Evolutionary conservation across 2,329 filamentous ascomycete species (phyloP), one percentile per base, ranked within the genome.

Genomic region (Coleophoma crateriformis): DNA sequence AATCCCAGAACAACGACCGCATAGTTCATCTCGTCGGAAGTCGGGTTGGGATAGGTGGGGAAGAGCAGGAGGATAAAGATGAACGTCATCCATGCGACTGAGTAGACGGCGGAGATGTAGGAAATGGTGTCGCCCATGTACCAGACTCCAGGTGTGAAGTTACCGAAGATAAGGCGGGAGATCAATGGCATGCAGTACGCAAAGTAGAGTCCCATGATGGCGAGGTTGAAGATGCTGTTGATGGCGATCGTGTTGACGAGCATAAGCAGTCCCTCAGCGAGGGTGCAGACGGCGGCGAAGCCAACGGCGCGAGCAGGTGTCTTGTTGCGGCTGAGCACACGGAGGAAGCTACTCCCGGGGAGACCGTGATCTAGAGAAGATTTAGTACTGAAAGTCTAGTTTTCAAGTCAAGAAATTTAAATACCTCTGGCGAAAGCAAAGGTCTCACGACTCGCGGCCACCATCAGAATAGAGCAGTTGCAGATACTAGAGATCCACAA

Each of bases 121-220:
- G 58, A 61, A 3, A 64, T 39, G 7, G 47, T 61, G 14, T 59
- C 50, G 20, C 63, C 63, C 57, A 62, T 61, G 45, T 65, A 64
- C 55, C 56, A 65, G 2, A 63, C 58, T 2, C 63, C 63, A 0
- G 63, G 63, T 7, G 50, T 60, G 50, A 65, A 65, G 46, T 63
- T 40, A 7, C 55, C 34, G 48, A 63, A 64, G 7, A 56, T 22
- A 13, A 65, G 52, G 15, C 63, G 59, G 1, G 61, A 54, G 14
- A 65, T 48, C 4, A 65, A 55, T 3, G 63, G 63, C 63, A 65
- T 64, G 43, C 61, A 64, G 50, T 65, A 65, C 7, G 63, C 62
- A 41, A 65, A 64, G 50, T 65, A 65, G 27, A 65, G 58, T 14
- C 63, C 63, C 61, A 64, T 65, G 39, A 65, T 65, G 3, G 62